Evolutionary conservation across 345 rosid genomes (phyloP).

Genomic region (Lepidium sativum): DNA sequence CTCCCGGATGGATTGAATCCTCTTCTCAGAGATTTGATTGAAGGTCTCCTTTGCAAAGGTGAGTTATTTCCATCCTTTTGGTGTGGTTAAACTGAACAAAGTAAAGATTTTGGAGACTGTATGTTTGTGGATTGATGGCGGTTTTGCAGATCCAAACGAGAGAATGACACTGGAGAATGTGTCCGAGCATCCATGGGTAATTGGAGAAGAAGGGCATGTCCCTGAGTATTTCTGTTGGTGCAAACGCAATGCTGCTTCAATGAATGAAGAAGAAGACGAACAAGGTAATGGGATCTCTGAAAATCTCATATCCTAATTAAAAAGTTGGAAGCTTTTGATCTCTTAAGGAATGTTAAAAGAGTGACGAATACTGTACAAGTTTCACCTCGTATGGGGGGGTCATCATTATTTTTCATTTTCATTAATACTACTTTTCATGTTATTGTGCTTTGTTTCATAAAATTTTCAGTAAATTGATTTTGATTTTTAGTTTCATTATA

Average conservation of each 20-base stretch:
- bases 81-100: neutral
- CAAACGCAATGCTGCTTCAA: conserved; percentile 39
- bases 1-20: conserved; percentile 66
- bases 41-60: conserved; percentile 95
- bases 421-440: no score
- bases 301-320: conserved; percentile 3
- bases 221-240: conserved; percentile 76
- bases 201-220: conserved; percentile 58
- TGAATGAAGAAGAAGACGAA: conserved; percentile 10
- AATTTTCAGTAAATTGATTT: no score
- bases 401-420: no score
- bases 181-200: conserved; percentile 68
- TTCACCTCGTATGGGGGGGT: no score
- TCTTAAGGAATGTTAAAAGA: no score
- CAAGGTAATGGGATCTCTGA: conserved; percentile 24
- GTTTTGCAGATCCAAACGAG: conserved; percentile 55
- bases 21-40: conserved; percentile 54
- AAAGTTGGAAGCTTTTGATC: no score
- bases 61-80: conserved; percentile 11
- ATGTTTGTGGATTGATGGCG: neutral
- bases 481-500: no score
- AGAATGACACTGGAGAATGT: conserved; percentile 70
- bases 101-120: neutral
- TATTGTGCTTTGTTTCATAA: no score
- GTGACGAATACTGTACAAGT: no score